A percentile compares a stretch with the other conserved stretches of the same genome.
These are phyloP conservation scores for Aspergillus ellipticus DNA, from an alignment of 495 filamentous ascomycete species.

Conservation along the genomic window DNA sequence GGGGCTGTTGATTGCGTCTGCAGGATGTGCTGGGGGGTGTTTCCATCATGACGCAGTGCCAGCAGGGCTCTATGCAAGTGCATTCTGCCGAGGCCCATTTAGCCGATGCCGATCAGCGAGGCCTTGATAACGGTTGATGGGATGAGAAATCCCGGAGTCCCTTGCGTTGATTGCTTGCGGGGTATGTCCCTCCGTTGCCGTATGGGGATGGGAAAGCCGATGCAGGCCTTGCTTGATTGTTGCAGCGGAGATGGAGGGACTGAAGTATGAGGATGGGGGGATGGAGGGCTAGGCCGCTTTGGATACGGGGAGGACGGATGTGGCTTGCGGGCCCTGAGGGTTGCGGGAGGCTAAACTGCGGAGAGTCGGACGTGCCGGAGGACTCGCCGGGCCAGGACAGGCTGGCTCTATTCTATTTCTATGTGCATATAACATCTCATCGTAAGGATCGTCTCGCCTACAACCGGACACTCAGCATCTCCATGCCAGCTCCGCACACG, in stretches of 20 bases:
- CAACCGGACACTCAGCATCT: slow-evolving; percentile 31
- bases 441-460: slow-evolving; percentile 2
- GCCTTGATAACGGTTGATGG: neutral
- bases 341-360: neutral
- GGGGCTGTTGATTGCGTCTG: too few species aligned
- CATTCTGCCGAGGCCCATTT: neutral
- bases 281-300: slow-evolving; percentile 1
- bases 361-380: neutral
- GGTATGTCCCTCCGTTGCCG: neutral
- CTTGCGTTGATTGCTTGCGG: neutral
- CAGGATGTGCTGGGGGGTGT: too few species aligned
- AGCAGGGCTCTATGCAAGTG: neutral
- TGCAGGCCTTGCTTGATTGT: too few species aligned
- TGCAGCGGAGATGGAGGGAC: too few species aligned
- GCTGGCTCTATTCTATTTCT: slow-evolving; percentile 8
- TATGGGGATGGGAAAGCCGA: neutral
- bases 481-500: slow-evolving; percentile 56
- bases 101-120: neutral
- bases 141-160: neutral
- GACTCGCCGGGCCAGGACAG: neutral
- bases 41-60: too few species aligned
- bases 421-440: slow-evolving; percentile 11
- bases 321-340: neutral
- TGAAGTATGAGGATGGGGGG: neutral
- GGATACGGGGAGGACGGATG: neutral